Percentiles rank a stretch among this genome's conserved stretches.
phyloP scores from a whole-genome alignment of 352 stramenopile genomes.

The Pythium plurisporium region DNA sequence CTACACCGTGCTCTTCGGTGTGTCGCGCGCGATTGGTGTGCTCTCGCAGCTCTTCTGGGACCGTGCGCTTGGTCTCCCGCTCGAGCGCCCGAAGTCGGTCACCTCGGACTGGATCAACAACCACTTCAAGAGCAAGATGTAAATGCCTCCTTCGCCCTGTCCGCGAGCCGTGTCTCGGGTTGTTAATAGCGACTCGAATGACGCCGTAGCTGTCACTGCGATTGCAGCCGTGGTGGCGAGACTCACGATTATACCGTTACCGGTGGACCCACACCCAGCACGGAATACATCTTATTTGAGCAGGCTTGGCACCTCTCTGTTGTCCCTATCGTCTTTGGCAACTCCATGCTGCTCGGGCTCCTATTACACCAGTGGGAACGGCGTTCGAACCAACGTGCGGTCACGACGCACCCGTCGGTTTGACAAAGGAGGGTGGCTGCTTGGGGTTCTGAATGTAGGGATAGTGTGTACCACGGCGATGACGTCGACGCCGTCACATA shows the following conservation, averaged over 20 bases:
- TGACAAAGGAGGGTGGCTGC: slow-evolving; percentile 3
- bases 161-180: too few species aligned
- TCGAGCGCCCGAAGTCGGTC: slow-evolving; percentile 98
- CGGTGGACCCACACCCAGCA: too few species aligned
- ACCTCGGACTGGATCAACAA: slow-evolving; percentile 98
- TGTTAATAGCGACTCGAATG: too few species aligned
- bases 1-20: slow-evolving; percentile 99
- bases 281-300: slow-evolving; percentile 8
- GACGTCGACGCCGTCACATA: slow-evolving; percentile 9
- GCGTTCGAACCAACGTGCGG: background rate
- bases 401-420: too few species aligned
- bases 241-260: too few species aligned
- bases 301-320: background rate
- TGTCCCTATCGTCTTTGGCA: background rate
- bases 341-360: background rate
- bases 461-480: too few species aligned
- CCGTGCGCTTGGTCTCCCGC: slow-evolving; percentile 94
- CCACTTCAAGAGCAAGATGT: slow-evolving; percentile 73
- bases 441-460: slow-evolving; percentile 6
- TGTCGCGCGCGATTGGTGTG: slow-evolving; percentile 96
- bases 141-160: too few species aligned
- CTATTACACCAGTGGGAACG: too few species aligned
- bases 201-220: slow-evolving; percentile 8
- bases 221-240: slow-evolving; percentile 16
- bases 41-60: slow-evolving; percentile 99